Evolutionary conservation across 1,284 basidiomycete species (phyloP).

Genomic region (Trametes pubescens): DNA sequence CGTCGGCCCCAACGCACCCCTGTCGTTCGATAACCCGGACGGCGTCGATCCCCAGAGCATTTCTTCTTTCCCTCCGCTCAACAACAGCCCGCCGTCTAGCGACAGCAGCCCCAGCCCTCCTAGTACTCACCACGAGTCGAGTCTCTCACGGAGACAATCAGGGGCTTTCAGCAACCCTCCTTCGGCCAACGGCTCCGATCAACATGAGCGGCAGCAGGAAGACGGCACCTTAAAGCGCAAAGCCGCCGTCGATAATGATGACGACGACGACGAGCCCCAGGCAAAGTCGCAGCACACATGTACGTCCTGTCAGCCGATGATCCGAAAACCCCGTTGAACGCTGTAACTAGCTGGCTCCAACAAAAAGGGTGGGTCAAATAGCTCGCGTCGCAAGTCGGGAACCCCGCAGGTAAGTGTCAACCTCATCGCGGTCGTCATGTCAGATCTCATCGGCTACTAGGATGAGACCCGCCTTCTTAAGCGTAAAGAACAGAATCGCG

Average conservation of each 20-base stretch:
- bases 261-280: constrained; percentile 63
- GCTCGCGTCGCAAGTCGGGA: constrained; percentile 52
- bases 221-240: constrained; percentile 73
- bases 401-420: constrained; percentile 41
- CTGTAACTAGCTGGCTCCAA: constrained; percentile 26
- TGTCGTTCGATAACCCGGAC: constrained; percentile 43
- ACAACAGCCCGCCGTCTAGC: constrained; percentile 56
- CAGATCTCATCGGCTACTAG: constrained; percentile 42
- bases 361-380: constrained; percentile 41
- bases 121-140: constrained; percentile 48
- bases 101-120: constrained; percentile 78
- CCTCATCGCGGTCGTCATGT: background rate
- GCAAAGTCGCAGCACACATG: constrained; percentile 69
- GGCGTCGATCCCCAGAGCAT: constrained; percentile 66
- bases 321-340: constrained; percentile 14
- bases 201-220: constrained; percentile 31
- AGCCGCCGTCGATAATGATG: constrained; percentile 52
- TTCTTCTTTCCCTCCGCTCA: constrained; percentile 49
- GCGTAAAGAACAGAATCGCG: constrained; percentile 88
- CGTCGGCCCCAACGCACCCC: constrained; percentile 35
- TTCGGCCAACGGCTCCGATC: constrained; percentile 42
- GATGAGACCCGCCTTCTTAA: constrained; percentile 79
- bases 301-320: constrained; percentile 26
- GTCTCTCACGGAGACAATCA: constrained; percentile 45
- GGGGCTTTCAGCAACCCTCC: constrained; percentile 39